These are phyloP conservation scores for Lycium barbarum DNA, from an alignment of 257 asterid genomes.

Conservation along the genomic window DNA sequence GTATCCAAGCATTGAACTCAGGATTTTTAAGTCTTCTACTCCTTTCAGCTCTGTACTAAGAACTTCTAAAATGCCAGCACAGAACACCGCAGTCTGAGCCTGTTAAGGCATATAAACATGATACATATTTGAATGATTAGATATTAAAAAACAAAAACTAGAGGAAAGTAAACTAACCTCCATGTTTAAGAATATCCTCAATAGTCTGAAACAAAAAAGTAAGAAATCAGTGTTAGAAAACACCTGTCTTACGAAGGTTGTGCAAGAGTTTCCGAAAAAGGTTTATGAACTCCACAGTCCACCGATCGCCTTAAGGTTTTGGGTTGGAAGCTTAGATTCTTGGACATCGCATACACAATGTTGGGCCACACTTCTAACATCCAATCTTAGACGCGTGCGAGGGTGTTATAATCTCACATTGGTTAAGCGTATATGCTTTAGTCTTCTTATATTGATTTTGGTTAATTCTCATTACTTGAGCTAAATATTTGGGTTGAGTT, in stretches of 20 bases:
- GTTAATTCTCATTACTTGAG: neutral
- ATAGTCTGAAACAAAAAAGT: conserved; percentile 70
- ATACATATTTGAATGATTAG: neutral
- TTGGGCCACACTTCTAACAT: neutral
- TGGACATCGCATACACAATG: neutral
- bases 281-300: neutral
- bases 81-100: conserved; percentile 73
- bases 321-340: neutral
- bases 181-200: conserved; percentile 74
- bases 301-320: neutral
- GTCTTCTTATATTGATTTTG: neutral
- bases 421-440: neutral
- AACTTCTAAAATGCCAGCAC: conserved; percentile 70
- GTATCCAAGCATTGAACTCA: conserved; percentile 86
- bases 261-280: neutral
- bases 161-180: conserved; percentile 67
- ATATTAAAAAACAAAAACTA: neutral
- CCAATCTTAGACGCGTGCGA: neutral
- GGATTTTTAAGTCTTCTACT: conserved; percentile 79
- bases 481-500: neutral
- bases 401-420: neutral
- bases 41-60: conserved; percentile 75
- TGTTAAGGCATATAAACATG: conserved; percentile 36
- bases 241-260: neutral
- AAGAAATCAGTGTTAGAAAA: neutral